Evolutionary conservation across 257 asterid genomes (phyloP).

Genomic region (Solanum gandarillasii): DNA sequence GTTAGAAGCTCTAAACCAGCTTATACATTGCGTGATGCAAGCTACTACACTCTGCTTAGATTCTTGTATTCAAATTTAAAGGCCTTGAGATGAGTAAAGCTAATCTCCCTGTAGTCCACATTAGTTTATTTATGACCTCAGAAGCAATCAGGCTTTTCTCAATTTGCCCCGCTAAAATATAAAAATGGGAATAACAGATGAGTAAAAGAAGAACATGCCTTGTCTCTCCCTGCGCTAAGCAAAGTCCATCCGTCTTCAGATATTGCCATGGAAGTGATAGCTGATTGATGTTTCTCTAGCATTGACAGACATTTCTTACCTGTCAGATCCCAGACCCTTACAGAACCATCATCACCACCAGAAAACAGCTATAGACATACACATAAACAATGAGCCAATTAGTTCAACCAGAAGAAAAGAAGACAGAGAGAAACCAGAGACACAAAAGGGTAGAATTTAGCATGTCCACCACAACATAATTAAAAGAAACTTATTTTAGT

Average conservation of each 20-base stretch:
- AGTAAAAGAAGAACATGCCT: slow-evolving; percentile 32
- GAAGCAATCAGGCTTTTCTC: not conserved
- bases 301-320: slow-evolving; percentile 63
- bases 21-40: not conserved
- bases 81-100: not conserved
- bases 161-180: not conserved
- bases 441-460: not conserved
- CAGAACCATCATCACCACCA: slow-evolving; percentile 70
- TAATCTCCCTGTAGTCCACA: not conserved
- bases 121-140: not conserved
- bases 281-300: slow-evolving; percentile 78
- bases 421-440: not conserved
- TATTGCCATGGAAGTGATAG: slow-evolving; percentile 78
- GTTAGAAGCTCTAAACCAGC: not conserved
- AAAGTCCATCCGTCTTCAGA: slow-evolving; percentile 90
- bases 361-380: slow-evolving; percentile 59
- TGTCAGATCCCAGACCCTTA: slow-evolving; percentile 73
- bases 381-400: not conserved
- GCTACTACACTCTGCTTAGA: not conserved
- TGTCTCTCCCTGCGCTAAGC: slow-evolving; percentile 90
- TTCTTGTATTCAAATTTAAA: not conserved
- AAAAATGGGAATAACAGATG: not conserved
- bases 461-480: not conserved
- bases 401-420: not conserved
- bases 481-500: not conserved